These are phyloP conservation scores for Cryphonectria carpinicola DNA, from an alignment of 2,329 filamentous ascomycete species.

Conservation along the genomic window DNA sequence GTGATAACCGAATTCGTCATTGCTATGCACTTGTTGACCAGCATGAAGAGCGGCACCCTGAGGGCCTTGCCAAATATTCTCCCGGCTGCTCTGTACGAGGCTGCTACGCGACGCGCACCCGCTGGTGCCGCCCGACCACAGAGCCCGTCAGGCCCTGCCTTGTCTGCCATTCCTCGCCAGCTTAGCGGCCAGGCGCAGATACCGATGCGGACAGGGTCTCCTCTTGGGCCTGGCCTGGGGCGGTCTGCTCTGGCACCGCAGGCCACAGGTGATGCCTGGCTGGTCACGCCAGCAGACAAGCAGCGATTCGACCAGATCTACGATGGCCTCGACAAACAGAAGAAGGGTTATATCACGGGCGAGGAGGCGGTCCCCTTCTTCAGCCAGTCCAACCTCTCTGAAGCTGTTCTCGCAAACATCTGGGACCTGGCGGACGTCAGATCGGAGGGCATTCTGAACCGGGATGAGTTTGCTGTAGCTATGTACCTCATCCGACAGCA, in stretches of 20 bases:
- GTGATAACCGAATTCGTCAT: conserved; percentile 93
- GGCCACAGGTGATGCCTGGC: conserved; percentile 67
- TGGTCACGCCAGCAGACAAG: conserved; percentile 83
- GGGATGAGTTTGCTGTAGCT: conserved; percentile 93
- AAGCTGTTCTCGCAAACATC: conserved; percentile 89
- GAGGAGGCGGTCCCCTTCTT: conserved; percentile 95
- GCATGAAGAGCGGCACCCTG: conserved; percentile 82
- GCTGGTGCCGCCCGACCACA: conserved; percentile 50
- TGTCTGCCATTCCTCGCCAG: conserved; percentile 78
- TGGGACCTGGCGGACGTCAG: conserved; percentile 97
- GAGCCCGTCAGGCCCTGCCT: conserved; percentile 54
- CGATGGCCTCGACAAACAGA: conserved; percentile 77
- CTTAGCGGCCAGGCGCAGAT: conserved; percentile 68
- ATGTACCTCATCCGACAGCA: conserved; percentile 97
- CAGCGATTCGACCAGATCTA: conserved; percentile 86
- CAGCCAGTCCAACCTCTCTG: conserved; percentile 85
- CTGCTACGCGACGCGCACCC: conserved; percentile 72
- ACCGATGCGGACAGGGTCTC: conserved; percentile 65
- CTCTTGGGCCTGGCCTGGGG: conserved; percentile 45
- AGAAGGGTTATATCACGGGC: conserved; percentile 83
- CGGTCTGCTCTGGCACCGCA: conserved; percentile 53
- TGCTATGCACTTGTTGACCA: conserved; percentile 95
- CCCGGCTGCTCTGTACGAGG: conserved; percentile 86
- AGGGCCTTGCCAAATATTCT: conserved; percentile 78
- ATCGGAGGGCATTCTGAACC: conserved; percentile 81